Percentiles rank a stretch among this genome's conserved stretches.
Evolutionary conservation across 345 rosid species (phyloP).

Genomic region (Ceriops tagal): DNA sequence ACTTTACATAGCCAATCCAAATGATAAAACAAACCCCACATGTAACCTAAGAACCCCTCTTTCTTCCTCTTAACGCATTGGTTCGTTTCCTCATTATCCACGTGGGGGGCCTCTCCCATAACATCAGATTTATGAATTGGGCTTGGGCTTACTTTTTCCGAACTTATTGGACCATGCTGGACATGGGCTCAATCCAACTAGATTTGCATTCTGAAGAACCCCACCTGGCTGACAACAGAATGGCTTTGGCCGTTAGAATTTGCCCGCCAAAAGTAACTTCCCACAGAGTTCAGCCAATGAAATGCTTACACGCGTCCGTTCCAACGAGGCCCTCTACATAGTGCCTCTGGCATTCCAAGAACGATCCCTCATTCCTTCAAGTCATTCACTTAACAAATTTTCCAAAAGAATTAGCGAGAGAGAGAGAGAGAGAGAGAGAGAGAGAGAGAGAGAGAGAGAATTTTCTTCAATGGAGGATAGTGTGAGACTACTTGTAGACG

Average conservation of each 20-base stretch:
- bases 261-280: conserved; percentile 11
- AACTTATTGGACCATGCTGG: no score
- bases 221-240: neutral
- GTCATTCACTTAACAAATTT: neutral
- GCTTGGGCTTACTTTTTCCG: no score
- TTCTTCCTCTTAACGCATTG: no score
- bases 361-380: neutral
- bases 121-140: no score
- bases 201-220: neutral
- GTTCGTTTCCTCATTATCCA: no score
- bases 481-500: conserved; percentile 2
- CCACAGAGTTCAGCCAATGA: neutral
- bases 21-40: no score
- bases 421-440: neutral
- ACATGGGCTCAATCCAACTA: neutral
- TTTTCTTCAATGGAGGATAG: conserved; percentile 23
- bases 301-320: neutral
- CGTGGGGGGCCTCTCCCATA: no score
- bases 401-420: neutral
- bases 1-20: no score
- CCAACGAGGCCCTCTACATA: neutral
- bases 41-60: no score
- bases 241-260: neutral
- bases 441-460: conserved; percentile 2
- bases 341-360: neutral